phyloP scores from a whole-genome alignment of 257 asterid species.

The Capsicum rhomboideum region DNA sequence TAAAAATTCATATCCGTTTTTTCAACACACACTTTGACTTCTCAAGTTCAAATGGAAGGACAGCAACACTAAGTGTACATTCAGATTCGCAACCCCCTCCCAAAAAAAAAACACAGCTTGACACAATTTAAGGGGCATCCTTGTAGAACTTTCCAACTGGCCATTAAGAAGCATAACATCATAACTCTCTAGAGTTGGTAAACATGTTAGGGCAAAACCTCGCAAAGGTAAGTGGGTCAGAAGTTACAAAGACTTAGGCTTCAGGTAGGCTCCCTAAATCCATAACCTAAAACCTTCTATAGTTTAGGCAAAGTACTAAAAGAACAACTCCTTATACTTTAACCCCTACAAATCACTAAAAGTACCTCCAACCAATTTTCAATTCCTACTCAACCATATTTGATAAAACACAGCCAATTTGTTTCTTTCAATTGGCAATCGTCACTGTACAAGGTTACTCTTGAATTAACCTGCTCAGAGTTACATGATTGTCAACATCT shows the following conservation, averaged over 20 bases:
- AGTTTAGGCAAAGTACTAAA: neutral
- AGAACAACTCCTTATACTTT: neutral
- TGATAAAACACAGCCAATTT: neutral
- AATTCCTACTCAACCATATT: neutral
- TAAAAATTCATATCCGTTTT: neutral
- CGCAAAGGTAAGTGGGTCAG: neutral
- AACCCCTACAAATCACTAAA: neutral
- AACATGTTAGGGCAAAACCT: neutral
- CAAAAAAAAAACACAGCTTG: no score
- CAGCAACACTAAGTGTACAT: neutral
- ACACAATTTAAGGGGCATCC: neutral
- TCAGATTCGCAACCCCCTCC: neutral
- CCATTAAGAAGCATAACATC: neutral
- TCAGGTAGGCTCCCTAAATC: neutral
- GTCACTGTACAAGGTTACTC: neutral
- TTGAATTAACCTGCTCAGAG: neutral
- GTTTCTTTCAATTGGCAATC: neutral
- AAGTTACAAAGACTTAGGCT: neutral
- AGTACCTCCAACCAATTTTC: no score
- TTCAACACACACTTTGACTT: neutral
- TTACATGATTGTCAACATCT: neutral
- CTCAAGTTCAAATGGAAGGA: neutral
- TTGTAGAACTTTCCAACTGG: neutral
- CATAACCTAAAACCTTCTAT: neutral
- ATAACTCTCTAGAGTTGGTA: neutral